Evolutionary conservation across 2,329 filamentous ascomycete species (phyloP).

Genomic region (Phyllachora maydis): DNA sequence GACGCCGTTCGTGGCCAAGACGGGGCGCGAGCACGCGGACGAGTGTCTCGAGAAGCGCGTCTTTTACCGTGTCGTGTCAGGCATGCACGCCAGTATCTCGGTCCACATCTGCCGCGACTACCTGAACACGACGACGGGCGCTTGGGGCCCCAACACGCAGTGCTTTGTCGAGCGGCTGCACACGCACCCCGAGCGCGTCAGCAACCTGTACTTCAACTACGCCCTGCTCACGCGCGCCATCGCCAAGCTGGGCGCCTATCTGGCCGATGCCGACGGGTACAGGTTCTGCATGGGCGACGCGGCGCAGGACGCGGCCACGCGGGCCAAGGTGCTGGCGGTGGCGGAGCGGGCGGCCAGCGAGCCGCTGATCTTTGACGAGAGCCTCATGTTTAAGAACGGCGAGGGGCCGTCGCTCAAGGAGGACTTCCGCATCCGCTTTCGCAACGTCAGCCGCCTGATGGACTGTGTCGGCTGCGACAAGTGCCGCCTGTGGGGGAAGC

Average conservation of each 20-base stretch:
- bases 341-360: conserved; percentile 47
- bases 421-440: conserved; percentile 91
- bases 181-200: conserved; percentile 70
- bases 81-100: conserved; percentile 96
- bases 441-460: conserved; percentile 93
- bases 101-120: conserved; percentile 93
- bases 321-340: conserved; percentile 60
- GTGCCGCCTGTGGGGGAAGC: conserved; percentile 91
- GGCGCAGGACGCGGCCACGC: conserved; percentile 58
- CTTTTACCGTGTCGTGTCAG: conserved; percentile 85
- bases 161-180: conserved; percentile 85
- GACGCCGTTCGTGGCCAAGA: conserved; percentile 37
- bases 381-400: conserved; percentile 75
- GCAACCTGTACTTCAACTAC: conserved; percentile 98
- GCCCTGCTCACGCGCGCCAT: conserved; percentile 83
- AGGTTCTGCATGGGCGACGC: conserved; percentile 83
- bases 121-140: conserved; percentile 80
- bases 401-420: conserved; percentile 69
- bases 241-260: conserved; percentile 68
- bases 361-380: conserved; percentile 83
- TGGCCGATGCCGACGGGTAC: conserved; percentile 42
- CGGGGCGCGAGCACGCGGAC: conserved; percentile 59
- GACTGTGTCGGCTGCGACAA: conserved; percentile 98
- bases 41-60: conserved; percentile 97
- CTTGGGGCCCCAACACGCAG: conserved; percentile 76